Percentiles rank a stretch among this genome's conserved stretches.
phyloP scores from a whole-genome alignment of 345 rosid genomes.

The Ailanthus altissimus region DNA sequence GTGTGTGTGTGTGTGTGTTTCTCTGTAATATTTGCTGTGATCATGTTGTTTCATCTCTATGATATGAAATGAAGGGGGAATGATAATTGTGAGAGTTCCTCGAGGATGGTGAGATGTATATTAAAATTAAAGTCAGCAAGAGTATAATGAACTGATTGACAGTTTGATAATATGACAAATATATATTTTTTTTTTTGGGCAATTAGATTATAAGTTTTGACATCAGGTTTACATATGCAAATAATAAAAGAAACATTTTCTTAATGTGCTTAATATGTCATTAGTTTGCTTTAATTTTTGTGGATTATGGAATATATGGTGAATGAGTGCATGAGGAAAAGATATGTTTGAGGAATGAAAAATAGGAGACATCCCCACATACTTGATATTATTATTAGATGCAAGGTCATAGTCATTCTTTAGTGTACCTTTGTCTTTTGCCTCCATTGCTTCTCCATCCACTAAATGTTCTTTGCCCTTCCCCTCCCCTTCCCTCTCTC shows the following conservation, averaged over 20 bases:
- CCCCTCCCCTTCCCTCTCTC: slow-evolving; percentile 31
- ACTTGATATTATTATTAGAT: slow-evolving; percentile 65
- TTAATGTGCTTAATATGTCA: slow-evolving; percentile 19
- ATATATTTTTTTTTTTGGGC: neutral
- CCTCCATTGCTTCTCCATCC: slow-evolving; percentile 57
- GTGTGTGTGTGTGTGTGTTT: no score
- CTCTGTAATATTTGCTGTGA: no score
- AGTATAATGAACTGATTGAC: neutral
- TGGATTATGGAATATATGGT: slow-evolving; percentile 41
- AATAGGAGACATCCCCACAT: slow-evolving; percentile 61
- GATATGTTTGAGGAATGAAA: slow-evolving; percentile 31
- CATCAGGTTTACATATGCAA: neutral
- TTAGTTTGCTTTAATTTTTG: slow-evolving; percentile 27
- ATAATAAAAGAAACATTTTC: neutral
- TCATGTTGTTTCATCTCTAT: no score
- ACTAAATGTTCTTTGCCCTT: slow-evolving; percentile 51
- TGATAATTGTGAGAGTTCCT: no score
- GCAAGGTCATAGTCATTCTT: slow-evolving; percentile 72
- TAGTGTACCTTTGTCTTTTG: slow-evolving; percentile 78
- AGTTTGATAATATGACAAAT: neutral
- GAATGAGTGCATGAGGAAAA: slow-evolving; percentile 40
- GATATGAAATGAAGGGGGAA: no score
- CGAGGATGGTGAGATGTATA: no score
- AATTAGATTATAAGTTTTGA: neutral
- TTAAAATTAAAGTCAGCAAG: no score